Evolutionary conservation across 371 early-diverging fungal species (phyloP).

Genomic region (Choanephora cucurbitarum): DNA sequence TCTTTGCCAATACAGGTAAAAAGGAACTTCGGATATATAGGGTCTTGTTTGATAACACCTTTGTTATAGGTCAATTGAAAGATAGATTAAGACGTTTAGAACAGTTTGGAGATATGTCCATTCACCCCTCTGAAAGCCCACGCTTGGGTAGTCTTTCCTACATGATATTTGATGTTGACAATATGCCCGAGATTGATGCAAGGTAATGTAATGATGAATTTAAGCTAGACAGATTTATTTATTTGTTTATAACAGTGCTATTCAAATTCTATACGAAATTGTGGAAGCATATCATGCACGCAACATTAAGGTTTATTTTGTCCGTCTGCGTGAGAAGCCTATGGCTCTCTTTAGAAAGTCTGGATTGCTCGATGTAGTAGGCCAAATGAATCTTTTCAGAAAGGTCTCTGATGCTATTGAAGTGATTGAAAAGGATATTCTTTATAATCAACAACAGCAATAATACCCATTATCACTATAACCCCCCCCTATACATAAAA

Average conservation of each 20-base stretch:
- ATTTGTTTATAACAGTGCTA: conserved; percentile 59
- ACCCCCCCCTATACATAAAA: too few species aligned
- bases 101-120: conserved; percentile 83
- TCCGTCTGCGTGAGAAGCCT: conserved; percentile 73
- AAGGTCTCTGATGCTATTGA: conserved; percentile 66
- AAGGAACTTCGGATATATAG: too few species aligned
- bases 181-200: conserved; percentile 88
- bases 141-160: conserved; percentile 63
- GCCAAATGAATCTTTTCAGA: conserved; percentile 62
- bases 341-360: conserved; percentile 68
- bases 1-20: conserved; percentile 92
- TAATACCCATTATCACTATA: not conserved
- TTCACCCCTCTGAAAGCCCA: conserved; percentile 85
- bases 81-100: conserved; percentile 91
- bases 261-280: conserved; percentile 85
- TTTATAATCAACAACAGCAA: not conserved
- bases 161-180: conserved; percentile 87
- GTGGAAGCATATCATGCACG: conserved; percentile 81
- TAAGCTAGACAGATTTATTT: conserved; percentile 7
- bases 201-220: conserved; percentile 48
- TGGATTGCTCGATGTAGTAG: conserved; percentile 67
- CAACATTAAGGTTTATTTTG: conserved; percentile 80
- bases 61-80: conserved; percentile 75
- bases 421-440: conserved; percentile 55
- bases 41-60: too few species aligned